phyloP scores from a whole-genome alignment of 345 rosid genomes.

The Corchorus olitorius region DNA sequence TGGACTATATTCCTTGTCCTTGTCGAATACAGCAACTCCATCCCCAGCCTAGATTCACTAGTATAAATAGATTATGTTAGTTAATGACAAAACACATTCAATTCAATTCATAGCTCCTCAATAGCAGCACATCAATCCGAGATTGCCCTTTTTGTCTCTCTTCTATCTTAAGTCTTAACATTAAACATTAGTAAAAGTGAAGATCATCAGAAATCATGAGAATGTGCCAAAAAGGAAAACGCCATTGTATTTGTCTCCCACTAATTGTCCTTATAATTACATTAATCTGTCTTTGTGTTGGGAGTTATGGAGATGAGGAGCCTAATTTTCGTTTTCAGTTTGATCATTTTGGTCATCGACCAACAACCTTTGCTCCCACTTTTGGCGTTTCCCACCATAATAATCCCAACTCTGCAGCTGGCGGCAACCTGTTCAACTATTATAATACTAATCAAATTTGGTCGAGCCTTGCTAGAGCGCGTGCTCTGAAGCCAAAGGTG shows the following conservation, averaged over 20 bases:
- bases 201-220: not conserved
- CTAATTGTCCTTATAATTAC: not conserved
- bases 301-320: constrained; percentile 18
- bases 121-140: not conserved
- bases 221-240: constrained; percentile 26
- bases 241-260: not conserved
- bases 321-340: not conserved
- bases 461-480: constrained; percentile 6
- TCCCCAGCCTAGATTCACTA: not conserved
- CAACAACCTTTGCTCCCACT: not conserved
- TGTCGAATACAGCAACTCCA: constrained; percentile 5
- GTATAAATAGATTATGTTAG: constrained; percentile 9
- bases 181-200: not conserved
- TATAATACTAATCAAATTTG: not conserved
- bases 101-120: not conserved
- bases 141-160: constrained; percentile 4
- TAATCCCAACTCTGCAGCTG: constrained; percentile 3
- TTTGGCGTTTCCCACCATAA: not conserved
- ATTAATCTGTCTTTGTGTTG: constrained; percentile 24
- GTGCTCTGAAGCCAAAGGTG: constrained; percentile 24
- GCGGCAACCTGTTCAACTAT: constrained; percentile 4
- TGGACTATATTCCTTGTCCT: not conserved
- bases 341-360: not conserved
- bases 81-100: constrained; percentile 8
- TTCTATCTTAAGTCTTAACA: too few relatives aligned